phyloP scores from a whole-genome alignment of 2,329 filamentous ascomycete species.

The Colletotrichum spaethianum region DNA sequence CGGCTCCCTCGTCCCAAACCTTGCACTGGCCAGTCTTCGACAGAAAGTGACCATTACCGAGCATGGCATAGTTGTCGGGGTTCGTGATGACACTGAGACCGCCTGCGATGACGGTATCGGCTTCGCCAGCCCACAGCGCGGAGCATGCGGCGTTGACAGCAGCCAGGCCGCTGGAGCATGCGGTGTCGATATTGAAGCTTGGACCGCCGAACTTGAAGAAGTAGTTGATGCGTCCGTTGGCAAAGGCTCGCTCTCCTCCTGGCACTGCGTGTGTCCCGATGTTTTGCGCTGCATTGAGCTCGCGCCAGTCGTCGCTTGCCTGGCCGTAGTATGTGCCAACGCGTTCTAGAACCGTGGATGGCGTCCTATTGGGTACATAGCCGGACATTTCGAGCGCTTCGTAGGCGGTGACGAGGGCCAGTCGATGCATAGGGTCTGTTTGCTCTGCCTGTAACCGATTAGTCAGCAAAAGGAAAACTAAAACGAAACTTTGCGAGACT shows the following conservation, averaged over 20 bases:
- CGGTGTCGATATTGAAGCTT: constrained; percentile 65
- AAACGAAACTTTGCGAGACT: too few species aligned
- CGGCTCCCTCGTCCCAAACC: constrained; percentile 56
- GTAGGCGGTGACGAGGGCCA: constrained; percentile 11
- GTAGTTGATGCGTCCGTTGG: constrained; percentile 66
- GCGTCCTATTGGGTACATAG: background rate
- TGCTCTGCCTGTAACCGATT: constrained; percentile 22
- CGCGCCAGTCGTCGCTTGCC: constrained; percentile 83
- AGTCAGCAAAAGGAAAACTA: too few species aligned
- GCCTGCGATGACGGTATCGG: constrained; percentile 53
- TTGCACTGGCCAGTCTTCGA: constrained; percentile 37
- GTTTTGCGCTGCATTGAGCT: constrained; percentile 79
- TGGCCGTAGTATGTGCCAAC: constrained; percentile 83
- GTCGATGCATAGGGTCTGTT: constrained; percentile 12
- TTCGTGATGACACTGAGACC: constrained; percentile 49
- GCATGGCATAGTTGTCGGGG: constrained; percentile 48
- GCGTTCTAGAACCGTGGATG: constrained; percentile 51
- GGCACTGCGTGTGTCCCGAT: constrained; percentile 72
- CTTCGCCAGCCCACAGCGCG: constrained; percentile 50
- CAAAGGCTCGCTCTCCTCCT: constrained; percentile 59
- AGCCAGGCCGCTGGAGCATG: constrained; percentile 63
- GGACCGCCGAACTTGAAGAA: constrained; percentile 62
- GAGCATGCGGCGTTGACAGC: constrained; percentile 60
- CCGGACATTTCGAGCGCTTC: constrained; percentile 17
- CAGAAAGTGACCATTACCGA: constrained; percentile 8